These are phyloP conservation scores for Knufia fluminis DNA, from an alignment of 2,329 filamentous ascomycete species.

Conservation along the genomic window DNA sequence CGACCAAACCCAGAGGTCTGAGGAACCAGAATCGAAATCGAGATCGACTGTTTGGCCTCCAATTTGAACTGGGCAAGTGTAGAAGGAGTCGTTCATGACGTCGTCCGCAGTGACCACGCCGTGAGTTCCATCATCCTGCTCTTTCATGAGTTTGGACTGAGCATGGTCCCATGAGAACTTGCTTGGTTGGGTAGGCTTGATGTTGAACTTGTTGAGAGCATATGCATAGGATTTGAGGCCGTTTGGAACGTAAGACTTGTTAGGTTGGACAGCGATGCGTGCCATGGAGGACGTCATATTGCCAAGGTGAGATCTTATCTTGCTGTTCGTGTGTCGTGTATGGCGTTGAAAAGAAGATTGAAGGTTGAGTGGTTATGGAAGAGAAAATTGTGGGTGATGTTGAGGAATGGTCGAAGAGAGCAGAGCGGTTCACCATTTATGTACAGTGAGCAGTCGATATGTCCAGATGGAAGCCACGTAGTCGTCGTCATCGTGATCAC, in stretches of 20 bases:
- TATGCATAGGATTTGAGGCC: slow-evolving; percentile 57
- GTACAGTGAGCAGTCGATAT: too few relatives aligned
- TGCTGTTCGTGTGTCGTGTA: too few relatives aligned
- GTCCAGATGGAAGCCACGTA: too few relatives aligned
- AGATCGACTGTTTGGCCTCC: slow-evolving; percentile 52
- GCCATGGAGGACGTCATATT: too few relatives aligned
- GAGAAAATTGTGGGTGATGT: too few relatives aligned
- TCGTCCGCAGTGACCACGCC: slow-evolving; percentile 49
- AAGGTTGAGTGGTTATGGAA: too few relatives aligned
- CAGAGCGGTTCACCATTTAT: too few relatives aligned
- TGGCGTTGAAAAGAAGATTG: too few relatives aligned
- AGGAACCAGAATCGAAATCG: slow-evolving; percentile 61
- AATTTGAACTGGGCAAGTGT: slow-evolving; percentile 55
- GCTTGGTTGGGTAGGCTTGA: slow-evolving; percentile 37
- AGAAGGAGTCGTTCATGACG: slow-evolving; percentile 57
- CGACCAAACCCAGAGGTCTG: slow-evolving; percentile 56
- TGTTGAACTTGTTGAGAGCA: slow-evolving; percentile 52
- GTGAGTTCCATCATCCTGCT: background rate
- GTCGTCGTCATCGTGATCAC: too few relatives aligned
- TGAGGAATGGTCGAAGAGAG: too few relatives aligned
- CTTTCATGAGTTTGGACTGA: background rate
- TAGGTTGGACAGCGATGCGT: slow-evolving; percentile 46
- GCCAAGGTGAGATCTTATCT: too few relatives aligned
- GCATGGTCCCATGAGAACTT: too few relatives aligned
- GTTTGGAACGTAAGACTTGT: slow-evolving; percentile 50